Evolutionary conservation across 768 basidiomycete species (phyloP).

Genomic region (Russula compacta): DNA sequence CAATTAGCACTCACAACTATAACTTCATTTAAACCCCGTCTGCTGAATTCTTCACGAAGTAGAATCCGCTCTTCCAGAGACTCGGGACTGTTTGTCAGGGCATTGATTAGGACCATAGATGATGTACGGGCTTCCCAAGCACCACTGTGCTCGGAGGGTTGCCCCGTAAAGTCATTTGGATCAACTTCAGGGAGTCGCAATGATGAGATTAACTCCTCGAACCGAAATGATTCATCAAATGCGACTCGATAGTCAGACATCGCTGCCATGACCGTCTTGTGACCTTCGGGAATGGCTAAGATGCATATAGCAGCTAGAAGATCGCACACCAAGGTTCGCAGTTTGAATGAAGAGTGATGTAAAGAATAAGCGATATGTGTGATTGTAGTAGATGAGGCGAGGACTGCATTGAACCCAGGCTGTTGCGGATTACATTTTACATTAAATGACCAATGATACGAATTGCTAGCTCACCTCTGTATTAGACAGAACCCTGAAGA

Average conservation of each 20-base stretch:
- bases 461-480: slow-evolving; percentile 51
- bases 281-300: slow-evolving; percentile 59
- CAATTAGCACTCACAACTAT: slow-evolving; percentile 54
- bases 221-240: slow-evolving; percentile 68
- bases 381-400: slow-evolving; percentile 54
- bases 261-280: slow-evolving; percentile 64
- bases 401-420: slow-evolving; percentile 64
- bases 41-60: slow-evolving; percentile 73
- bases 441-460: not conserved
- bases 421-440: slow-evolving; percentile 26
- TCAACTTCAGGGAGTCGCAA: slow-evolving; percentile 45
- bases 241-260: slow-evolving; percentile 71
- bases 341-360: slow-evolving; percentile 54
- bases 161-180: slow-evolving; percentile 27
- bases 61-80: slow-evolving; percentile 69
- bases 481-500: slow-evolving; percentile 74
- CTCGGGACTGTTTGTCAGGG: slow-evolving; percentile 66
- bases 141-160: slow-evolving; percentile 44
- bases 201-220: slow-evolving; percentile 61
- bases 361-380: slow-evolving; percentile 68
- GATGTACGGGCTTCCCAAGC: slow-evolving; percentile 77
- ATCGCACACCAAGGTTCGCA: slow-evolving; percentile 62
- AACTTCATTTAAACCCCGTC: slow-evolving; percentile 75
- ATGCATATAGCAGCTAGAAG: slow-evolving; percentile 80
- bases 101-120: slow-evolving; percentile 71